These are phyloP conservation scores for Cudoniella acicularis DNA, from an alignment of 495 filamentous ascomycete genomes.

Conservation along the genomic window DNA sequence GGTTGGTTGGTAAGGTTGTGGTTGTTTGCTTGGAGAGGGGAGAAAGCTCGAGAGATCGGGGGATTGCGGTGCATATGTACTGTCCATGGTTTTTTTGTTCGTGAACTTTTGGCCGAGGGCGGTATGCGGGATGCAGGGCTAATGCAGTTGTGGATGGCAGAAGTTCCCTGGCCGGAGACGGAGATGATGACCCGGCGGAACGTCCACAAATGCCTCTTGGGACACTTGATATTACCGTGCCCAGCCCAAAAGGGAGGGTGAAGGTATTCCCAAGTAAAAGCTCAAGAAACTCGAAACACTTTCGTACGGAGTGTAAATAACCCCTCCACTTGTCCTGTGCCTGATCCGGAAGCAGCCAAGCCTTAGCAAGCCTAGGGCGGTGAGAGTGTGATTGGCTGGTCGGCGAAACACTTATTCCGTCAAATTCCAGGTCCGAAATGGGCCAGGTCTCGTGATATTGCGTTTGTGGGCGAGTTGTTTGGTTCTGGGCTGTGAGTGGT, in stretches of 20 bases:
- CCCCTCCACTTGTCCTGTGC: neutral
- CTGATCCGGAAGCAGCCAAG: neutral
- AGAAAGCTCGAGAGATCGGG: conserved; percentile 53
- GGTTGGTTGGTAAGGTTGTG: conserved; percentile 2
- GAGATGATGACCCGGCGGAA: neutral
- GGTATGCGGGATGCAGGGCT: conserved; percentile 25
- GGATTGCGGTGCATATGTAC: conserved; percentile 50
- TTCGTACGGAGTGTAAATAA: neutral
- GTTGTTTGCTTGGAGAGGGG: conserved; percentile 24
- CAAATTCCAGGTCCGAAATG: neutral
- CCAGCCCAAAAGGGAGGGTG: neutral
- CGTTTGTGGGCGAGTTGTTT: neutral
- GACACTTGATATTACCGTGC: neutral
- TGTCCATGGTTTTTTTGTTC: conserved; percentile 13
- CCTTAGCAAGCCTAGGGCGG: neutral
- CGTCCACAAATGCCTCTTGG: neutral
- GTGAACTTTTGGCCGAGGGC: neutral
- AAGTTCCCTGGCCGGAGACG: neutral
- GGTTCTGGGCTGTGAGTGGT: neutral
- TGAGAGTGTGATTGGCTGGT: neutral
- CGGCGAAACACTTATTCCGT: neutral
- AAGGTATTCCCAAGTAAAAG: too few relatives aligned
- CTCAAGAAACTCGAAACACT: too few relatives aligned
- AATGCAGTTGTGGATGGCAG: conserved; percentile 19
- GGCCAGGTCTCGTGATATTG: neutral